Base-by-base conservation (phyloP, 306 rosid species). In the Styphnolobium japonicum region DNA sequence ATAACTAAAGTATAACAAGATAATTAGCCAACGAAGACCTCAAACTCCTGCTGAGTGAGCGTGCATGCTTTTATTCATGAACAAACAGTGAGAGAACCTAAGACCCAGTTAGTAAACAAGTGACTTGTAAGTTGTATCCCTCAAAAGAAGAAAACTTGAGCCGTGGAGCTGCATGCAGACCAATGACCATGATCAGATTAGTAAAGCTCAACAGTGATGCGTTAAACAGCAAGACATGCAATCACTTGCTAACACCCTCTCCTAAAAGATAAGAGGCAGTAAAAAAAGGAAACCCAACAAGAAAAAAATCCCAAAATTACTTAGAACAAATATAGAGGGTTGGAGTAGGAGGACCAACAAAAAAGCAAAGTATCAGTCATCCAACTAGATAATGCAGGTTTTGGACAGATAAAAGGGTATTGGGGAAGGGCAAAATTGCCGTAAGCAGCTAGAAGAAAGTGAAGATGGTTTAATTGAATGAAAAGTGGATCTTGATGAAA, bases 401-500 rank as follows among this genome's bases (percentile, higher is more conserved):
- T 73, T 57, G n/a, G n/a, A n/a, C n/a, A n/a, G n/a, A n/a, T n/a
- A n/a, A n/a, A n/a, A n/a, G 66, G 19, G 75, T 56, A 75, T 25
- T 57, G n/a, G 36, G 39, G 49, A 73, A 0, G 56, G 18, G 51
- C 29, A 48, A 80, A 58, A 4, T 40, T 56, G 70, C 80, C 76
- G 57, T 55, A 62, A 80, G 75, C 71, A 51, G 68, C 23, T 21
- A 49, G 29, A 83, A 33, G 73, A 73, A 81, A 73, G 63, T 46
- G 84, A 82, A n/a, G n/a, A n/a, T n/a, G n/a, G n/a, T 81, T 43
- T 57, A 85, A 80, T 58, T 81, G 82, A 79, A 82, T n/a, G 81
- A 86, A 89, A 77, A 33, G 66, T 58, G 80, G 97, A 92, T 92
- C 92, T 88, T 77, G 76, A 82, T 23, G 52, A 79, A 70, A 74